These are phyloP conservation scores for Microbotryomycetes sp. DNA, from an alignment of 1,284 basidiomycete genomes.

Conservation along the genomic window DNA sequence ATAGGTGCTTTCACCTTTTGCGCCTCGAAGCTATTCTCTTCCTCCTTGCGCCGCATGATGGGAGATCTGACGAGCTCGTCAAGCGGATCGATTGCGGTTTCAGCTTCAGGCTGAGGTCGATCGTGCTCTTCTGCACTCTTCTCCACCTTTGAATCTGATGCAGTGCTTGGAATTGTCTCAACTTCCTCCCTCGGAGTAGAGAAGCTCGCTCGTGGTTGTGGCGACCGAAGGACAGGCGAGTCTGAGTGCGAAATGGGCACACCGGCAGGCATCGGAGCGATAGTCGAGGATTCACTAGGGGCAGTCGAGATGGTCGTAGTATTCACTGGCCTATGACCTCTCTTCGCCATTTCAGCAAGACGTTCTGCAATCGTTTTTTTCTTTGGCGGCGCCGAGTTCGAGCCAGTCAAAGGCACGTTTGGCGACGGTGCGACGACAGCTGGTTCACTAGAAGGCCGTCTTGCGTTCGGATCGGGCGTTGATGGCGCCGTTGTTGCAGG, in stretches of 20 bases:
- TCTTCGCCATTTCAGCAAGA: constrained; percentile 23
- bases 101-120: neutral
- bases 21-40: neutral
- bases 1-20: neutral
- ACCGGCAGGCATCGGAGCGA: no score
- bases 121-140: neutral
- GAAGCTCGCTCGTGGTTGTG: no score
- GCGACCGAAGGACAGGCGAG: no score
- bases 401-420: neutral
- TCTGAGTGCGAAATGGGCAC: no score
- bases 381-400: constrained; percentile 16
- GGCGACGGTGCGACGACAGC: neutral
- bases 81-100: neutral
- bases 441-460: neutral
- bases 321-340: neutral
- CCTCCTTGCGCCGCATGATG: neutral
- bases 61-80: neutral
- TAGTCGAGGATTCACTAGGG: neutral
- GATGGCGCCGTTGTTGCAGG: constrained; percentile 9
- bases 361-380: constrained; percentile 30
- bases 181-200: no score
- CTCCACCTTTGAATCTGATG: no score
- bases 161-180: no score
- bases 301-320: neutral
- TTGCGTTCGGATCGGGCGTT: neutral